Base-by-base conservation (phyloP, 768 basidiomycete genomes). In the Panaeolus cyanescens region DNA sequence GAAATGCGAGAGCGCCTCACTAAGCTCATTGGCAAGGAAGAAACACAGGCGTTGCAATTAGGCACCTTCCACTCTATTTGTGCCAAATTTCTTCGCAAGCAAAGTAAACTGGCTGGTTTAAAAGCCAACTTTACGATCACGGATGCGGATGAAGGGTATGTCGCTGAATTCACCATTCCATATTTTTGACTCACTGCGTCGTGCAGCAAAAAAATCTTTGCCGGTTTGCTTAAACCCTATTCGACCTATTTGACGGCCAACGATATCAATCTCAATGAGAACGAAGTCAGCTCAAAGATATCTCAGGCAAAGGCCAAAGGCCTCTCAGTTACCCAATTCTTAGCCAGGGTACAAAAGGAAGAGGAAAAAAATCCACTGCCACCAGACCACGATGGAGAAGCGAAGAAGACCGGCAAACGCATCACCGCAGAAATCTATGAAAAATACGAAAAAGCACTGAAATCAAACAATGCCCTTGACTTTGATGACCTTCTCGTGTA, bases 401-500 rank as follows among this genome's bases (percentile, higher is more conserved):
- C 63, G 13, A 61, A 64, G 54, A 69, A 67, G 55, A 56, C 55
- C 12, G 67, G 82, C 34, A 74, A 81, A 22, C 71, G 69, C 17
- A 73, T 86, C 12, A 69, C 83, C 5, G 82, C 79, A 1, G 74
- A 83, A 54, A 73, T 91, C 4, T 92, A 88, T 70, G 77, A 79
- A 17, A 80, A 85, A 10, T 95, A 96, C 71, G 85, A 93, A 65
- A 77, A 75, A 6, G 75, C 77, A 10, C 77, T 95, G 30, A 75
- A 80, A 45, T 75, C 78, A 30, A 84, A 80, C 63, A 93, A 93
- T 65, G 85, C 88, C 32, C 76, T 96, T 10, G 95, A 96, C 74
- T 96, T 95, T 65, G 95, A 96, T 67, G 93, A 95, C 69, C 78
- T 95, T 17, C 80, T 95, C 3, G 70, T 92, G 1, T 90, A 82